These are phyloP conservation scores for Tubosaeta sp. DNA, from an alignment of 768 basidiomycete genomes.

Conservation along the genomic window DNA sequence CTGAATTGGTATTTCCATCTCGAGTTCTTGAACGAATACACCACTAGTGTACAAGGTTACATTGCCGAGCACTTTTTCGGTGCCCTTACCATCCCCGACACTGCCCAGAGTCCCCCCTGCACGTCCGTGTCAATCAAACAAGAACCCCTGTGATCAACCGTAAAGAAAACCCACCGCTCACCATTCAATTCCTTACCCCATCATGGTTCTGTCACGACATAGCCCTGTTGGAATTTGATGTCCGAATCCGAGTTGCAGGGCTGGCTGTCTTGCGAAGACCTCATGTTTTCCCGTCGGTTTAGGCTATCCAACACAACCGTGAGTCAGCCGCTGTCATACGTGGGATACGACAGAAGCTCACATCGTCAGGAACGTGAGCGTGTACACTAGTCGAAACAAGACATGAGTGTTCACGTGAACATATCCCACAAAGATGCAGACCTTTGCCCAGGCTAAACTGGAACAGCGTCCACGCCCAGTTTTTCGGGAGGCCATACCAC, in stretches of 20 bases:
- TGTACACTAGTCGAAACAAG: conserved; percentile 6
- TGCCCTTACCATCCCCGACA: background rate
- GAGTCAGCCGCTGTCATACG: background rate
- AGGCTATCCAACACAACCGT: background rate
- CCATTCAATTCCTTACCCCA: background rate
- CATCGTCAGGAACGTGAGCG: conserved; percentile 13
- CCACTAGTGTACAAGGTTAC: background rate
- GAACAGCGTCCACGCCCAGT: conserved; percentile 9
- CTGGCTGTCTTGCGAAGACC: too few species aligned
- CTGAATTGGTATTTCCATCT: background rate
- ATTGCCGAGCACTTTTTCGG: background rate
- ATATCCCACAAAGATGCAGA: background rate
- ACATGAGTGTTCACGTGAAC: background rate
- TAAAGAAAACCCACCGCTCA: background rate
- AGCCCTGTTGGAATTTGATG: background rate
- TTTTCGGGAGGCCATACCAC: conserved; percentile 7
- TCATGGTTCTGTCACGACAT: background rate
- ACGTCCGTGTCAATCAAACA: background rate
- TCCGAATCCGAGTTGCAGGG: background rate
- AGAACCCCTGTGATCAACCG: background rate
- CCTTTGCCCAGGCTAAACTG: conserved; percentile 14
- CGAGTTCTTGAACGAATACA: background rate
- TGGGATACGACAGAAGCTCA: background rate
- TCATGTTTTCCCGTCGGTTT: conserved; percentile 11
- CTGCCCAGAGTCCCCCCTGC: background rate